Evolutionary conservation across 169 alveolate species (phyloP).

Genomic region (Ophryocystis elektroscirrha): DNA sequence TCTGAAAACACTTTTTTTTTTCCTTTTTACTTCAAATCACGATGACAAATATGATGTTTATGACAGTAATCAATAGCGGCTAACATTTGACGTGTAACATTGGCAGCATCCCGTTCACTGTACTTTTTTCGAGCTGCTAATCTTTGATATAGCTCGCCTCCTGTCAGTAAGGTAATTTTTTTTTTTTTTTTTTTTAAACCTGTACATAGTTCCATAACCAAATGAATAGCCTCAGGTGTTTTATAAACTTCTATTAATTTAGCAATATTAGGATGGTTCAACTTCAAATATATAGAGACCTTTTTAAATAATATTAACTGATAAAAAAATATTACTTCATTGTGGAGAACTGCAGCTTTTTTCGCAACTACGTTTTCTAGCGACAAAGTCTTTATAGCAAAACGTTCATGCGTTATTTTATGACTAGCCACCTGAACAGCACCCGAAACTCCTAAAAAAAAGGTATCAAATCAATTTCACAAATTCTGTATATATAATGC

Average conservation of each 20-base stretch:
- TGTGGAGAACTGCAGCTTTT: constrained; percentile 20
- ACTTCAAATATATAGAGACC: constrained; percentile 17
- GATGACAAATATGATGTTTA: constrained; percentile 16
- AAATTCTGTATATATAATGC: too few species aligned
- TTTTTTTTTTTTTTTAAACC: constrained; percentile 10
- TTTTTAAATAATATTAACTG: too few species aligned
- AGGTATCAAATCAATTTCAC: too few species aligned
- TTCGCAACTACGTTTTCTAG: constrained; percentile 2
- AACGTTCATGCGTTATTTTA: neutral
- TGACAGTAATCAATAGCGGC: constrained; percentile 22
- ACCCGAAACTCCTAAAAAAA: constrained; percentile 26
- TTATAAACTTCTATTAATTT: constrained; percentile 58
- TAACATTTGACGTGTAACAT: constrained; percentile 17
- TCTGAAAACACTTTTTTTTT: neutral
- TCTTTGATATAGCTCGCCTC: constrained; percentile 49
- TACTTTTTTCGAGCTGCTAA: constrained; percentile 21
- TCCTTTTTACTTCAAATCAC: constrained; percentile 12
- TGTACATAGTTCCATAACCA: constrained; percentile 33
- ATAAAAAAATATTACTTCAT: too few species aligned
- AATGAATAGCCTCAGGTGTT: constrained; percentile 17
- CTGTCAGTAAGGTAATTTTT: too few species aligned
- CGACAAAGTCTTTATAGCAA: constrained; percentile 12
- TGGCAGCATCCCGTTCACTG: constrained; percentile 16
- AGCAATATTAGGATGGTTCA: constrained; percentile 69
- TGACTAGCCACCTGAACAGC: constrained; percentile 12